A percentile compares a stretch with the other conserved stretches of the same genome.
These are phyloP conservation scores for Citrus hindsii DNA, from an alignment of 345 rosid genomes.

Conservation along the genomic window DNA sequence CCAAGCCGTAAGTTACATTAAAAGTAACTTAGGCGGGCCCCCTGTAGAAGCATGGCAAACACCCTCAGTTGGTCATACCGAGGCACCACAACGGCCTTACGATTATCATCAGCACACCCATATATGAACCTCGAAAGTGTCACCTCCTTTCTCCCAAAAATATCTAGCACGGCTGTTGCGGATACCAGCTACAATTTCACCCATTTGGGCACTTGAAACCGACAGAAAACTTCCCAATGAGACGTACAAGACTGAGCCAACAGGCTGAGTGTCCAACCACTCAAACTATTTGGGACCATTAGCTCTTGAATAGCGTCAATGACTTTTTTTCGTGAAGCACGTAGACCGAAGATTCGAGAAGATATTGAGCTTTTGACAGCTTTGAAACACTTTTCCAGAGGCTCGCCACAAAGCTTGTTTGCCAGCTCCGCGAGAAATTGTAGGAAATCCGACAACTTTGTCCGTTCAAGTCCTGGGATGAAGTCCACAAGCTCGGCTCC, in stretches of 20 bases:
- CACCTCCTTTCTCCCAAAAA: slow-evolving; percentile 25
- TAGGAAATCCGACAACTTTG: slow-evolving; percentile 11
- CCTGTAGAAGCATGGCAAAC: slow-evolving; percentile 20
- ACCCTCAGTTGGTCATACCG: slow-evolving; percentile 38
- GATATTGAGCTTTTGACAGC: slow-evolving; percentile 21
- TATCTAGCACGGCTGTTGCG: slow-evolving; percentile 19
- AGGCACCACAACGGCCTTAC: slow-evolving; percentile 20
- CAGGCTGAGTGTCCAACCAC: slow-evolving; percentile 29
- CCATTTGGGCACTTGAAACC: slow-evolving; percentile 23
- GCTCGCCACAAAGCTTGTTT: background rate
- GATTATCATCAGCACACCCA: background rate
- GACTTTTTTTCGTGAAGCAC: slow-evolving; percentile 26
- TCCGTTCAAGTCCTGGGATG: slow-evolving; percentile 35
- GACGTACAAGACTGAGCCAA: slow-evolving; percentile 26
- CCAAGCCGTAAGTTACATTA: too few relatives aligned
- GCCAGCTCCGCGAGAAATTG: background rate
- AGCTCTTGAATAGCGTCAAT: slow-evolving; percentile 10
- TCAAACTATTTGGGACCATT: background rate
- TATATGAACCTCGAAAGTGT: background rate
- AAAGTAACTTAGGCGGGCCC: too few relatives aligned
- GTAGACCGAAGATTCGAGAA: slow-evolving; percentile 27
- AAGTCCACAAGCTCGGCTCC: slow-evolving; percentile 29
- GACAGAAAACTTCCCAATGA: slow-evolving; percentile 30
- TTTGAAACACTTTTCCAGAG: background rate
- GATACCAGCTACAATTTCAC: slow-evolving; percentile 27